Percentiles rank a stretch among this genome's conserved stretches.
These are phyloP conservation scores for Teratosphaeriaceae sp. DNA, from an alignment of 2,329 filamentous ascomycete genomes.

Conservation along the genomic window DNA sequence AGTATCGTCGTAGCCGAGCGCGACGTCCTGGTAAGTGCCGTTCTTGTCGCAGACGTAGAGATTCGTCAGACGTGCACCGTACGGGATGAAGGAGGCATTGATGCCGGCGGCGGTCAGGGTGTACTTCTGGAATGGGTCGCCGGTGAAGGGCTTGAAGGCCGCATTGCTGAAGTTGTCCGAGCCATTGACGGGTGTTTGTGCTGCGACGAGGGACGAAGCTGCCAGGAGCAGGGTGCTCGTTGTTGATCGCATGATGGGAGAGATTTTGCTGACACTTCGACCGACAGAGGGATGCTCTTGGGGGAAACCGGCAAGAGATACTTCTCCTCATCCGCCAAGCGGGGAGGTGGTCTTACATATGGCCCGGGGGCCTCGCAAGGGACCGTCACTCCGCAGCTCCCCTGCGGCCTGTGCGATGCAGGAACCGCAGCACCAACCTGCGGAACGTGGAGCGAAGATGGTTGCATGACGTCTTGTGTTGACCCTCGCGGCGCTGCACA, in stretches of 20 bases:
- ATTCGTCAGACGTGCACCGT: conserved; percentile 25
- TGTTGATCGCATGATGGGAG: conserved; percentile 10
- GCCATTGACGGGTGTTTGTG: conserved; percentile 13
- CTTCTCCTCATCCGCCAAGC: no score
- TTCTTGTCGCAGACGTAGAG: conserved; percentile 24
- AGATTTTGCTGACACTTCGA: background rate
- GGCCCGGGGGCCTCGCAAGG: no score
- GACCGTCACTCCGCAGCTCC: conserved; percentile 2
- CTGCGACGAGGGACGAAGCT: conserved; percentile 14
- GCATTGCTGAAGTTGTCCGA: conserved; percentile 4
- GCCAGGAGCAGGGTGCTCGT: conserved; percentile 16
- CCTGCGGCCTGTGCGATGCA: conserved; percentile 5
- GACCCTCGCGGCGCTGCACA: background rate
- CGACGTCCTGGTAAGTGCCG: conserved; percentile 42
- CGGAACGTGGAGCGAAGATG: conserved; percentile 6
- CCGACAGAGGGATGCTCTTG: no score
- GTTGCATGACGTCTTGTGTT: conserved; percentile 3
- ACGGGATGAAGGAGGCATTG: conserved; percentile 25
- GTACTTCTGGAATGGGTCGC: conserved; percentile 23
- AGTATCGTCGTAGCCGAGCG: conserved; percentile 46
- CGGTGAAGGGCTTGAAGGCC: conserved; percentile 22
- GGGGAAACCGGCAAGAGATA: no score
- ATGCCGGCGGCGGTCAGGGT: conserved; percentile 22
- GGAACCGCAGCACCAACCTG: conserved; percentile 2
- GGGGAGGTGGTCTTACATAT: no score